Base-by-base conservation (phyloP, 2,329 filamentous ascomycete species). In the Curvularia hawaiiensis region DNA sequence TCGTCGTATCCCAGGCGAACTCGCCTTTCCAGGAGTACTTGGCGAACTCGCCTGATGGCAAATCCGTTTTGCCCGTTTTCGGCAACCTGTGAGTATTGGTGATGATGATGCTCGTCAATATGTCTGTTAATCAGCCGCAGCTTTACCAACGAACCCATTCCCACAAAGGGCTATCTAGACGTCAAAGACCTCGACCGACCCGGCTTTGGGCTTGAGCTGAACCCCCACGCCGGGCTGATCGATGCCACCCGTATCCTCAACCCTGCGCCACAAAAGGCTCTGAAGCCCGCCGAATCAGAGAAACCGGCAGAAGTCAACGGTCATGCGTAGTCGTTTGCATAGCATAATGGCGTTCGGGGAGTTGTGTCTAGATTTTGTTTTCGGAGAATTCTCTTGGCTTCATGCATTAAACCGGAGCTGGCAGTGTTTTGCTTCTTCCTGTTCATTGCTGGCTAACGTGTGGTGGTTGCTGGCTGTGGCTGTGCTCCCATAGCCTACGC, bases 11-110 rank as follows among this genome's bases (percentile, higher is more conserved):
- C 44, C 93, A 97, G 78, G 87, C 91, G 62, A 96, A 97, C 79
- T 91, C 90, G 14, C 93, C 93, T 5, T 97, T 97, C 84, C 93
- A 97, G 77, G 93, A 97, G 78, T 97, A 97, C 73, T 84, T 97
- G 24, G 93, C 93, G 66, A 97, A 97, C 79, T 96, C 92, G 2
- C 86, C 92, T 0, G 92, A 97, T 69, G 93, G 93, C 48, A 91
- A 92, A 81, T 92, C 88, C 61, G 93, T 97, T 18, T 80, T 94
- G 61, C 93, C 93, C 2, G 93, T 97, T 7, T 97, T 97, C 76
- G 93, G 93, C 35, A 90, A 96, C 68, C 82, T 97, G 80, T 92
- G 92, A 5, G 94, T 97, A 59, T 92, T 92, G 16, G 12, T 31
- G 16, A 16, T 16, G n/a, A 16, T 16, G n/a, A 12, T 39, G 3